Base-by-base conservation (phyloP, 805 yeast species). In the Nakazawaea anatomiae region DNA sequence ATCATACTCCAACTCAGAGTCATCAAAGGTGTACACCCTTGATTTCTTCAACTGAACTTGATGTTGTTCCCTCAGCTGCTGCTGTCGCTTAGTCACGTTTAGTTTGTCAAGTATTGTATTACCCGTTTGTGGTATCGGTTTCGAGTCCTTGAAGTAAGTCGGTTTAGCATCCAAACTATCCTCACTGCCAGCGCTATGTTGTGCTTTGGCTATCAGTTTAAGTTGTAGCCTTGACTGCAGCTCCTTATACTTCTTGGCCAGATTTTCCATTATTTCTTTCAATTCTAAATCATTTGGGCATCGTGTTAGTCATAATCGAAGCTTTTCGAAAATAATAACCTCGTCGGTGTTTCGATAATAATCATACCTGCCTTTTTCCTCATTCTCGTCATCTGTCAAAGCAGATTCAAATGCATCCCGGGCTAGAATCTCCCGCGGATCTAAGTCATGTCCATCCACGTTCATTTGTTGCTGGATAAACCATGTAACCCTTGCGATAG, bases 381-480 rank as follows among this genome's bases (percentile, higher is more conserved):
- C 53, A 35, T 30, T 31, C 14, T 50, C 53, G 25, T 38, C 31
- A 30, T 51, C 53, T 4, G 53, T 51, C 11, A 51, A 38, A 11
- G 28, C 45, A 4, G 47, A 42, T 11, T 38, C 47, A 18, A 34
- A 39, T 31, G 42, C 45, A 42, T 51, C 50, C 11, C 34, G 28
- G 32, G 27, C 28, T 10, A 39, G n/a, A 6, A n/a, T 11, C 45
- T 51, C 53, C 32, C 53, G n/a, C 4, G 53, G 53, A 42, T 51
- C 53, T 5, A 46, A 14, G 31, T 46, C 50, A 7, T 27, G 34
- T 30, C 35, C 14, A 27, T 46, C 49, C 14, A 46, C 53, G 44
- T 50, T 46, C 53, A 50, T 50, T 14, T 34, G 8, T 32, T 32
- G 11, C 11, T 9, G 35, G 11, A 9, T 11, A 32, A 32, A 9